Percentiles rank a stretch among this genome's conserved stretches.
phyloP scores from a whole-genome alignment of 1,284 basidiomycete species.

The Xerocomus minutiporus region DNA sequence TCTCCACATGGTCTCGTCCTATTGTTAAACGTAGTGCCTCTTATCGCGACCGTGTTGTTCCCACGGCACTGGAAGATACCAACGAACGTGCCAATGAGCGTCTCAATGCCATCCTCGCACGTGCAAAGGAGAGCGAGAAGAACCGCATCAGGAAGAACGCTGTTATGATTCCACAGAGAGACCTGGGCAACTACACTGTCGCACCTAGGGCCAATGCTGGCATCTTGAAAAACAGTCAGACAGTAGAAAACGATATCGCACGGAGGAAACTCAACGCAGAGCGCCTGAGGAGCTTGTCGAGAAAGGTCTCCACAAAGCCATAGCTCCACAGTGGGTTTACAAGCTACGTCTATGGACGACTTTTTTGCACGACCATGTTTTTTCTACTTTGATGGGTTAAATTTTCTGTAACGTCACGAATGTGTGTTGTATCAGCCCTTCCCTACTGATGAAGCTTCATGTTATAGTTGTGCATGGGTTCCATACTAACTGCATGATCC shows the following conservation, averaged over 20 bases:
- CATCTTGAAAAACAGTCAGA: slow-evolving; percentile 38
- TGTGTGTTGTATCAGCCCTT: not conserved
- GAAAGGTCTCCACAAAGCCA: slow-evolving; percentile 39
- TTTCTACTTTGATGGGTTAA: slow-evolving; percentile 1
- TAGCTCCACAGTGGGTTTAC: slow-evolving; percentile 3
- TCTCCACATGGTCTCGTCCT: slow-evolving; percentile 88
- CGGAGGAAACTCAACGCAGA: slow-evolving; percentile 69
- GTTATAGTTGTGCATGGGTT: not conserved
- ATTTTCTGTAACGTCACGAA: not conserved
- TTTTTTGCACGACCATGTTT: slow-evolving; percentile 4
- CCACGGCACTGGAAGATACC: slow-evolving; percentile 40
- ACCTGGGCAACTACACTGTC: slow-evolving; percentile 68
- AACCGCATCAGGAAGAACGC: slow-evolving; percentile 67
- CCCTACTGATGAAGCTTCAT: not conserved
- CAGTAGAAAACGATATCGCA: slow-evolving; percentile 65
- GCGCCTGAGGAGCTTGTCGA: slow-evolving; percentile 56
- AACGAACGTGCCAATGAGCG: slow-evolving; percentile 45
- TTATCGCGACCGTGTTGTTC: slow-evolving; percentile 72
- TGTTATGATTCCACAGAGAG: slow-evolving; percentile 69
- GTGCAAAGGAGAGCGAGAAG: slow-evolving; percentile 65
- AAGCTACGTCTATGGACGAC: not conserved
- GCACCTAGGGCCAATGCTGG: slow-evolving; percentile 60
- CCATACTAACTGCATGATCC: not conserved
- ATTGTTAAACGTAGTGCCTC: slow-evolving; percentile 89
- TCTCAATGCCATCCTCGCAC: slow-evolving; percentile 66